Conservation (phyloP, 805 yeast genomes). For the Clavispora santaluciae region DNA sequence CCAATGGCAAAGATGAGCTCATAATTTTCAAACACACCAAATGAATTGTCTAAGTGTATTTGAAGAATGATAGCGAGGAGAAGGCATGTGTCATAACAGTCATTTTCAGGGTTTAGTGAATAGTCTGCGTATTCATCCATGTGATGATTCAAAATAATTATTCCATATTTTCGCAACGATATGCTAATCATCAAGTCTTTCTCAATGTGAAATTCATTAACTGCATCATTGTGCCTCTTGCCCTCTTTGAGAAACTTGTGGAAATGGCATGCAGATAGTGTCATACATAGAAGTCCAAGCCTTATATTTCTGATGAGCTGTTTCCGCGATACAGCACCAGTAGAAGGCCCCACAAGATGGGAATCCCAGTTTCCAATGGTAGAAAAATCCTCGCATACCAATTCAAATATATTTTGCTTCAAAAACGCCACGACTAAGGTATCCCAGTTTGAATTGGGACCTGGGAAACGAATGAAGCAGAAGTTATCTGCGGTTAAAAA, state of each 20-base stretch:
- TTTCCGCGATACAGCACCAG: constrained; percentile 5
- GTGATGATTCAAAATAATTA: constrained; percentile 35
- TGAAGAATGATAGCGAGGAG: constrained; percentile 33
- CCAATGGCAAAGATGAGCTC: constrained; percentile 40
- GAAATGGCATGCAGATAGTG: constrained; percentile 10
- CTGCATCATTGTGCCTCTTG: constrained; percentile 6
- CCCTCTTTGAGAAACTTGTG: constrained; percentile 6
- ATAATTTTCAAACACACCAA: constrained; percentile 39
- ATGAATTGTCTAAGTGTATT: constrained; percentile 33
- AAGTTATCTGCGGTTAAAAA: constrained; percentile 18
- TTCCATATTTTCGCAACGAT: constrained; percentile 31
- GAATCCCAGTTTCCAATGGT: constrained; percentile 9
- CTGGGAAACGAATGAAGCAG: constrained; percentile 24
- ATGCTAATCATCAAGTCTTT: constrained; percentile 26
- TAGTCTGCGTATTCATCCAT: constrained; percentile 37
- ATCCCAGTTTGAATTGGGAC: constrained; percentile 24
- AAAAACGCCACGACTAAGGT: constrained; percentile 26
- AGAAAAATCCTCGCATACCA: constrained; percentile 21
- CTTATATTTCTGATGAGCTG: constrained; percentile 10
- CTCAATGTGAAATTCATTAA: constrained; percentile 16
- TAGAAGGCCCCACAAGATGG: constrained; percentile 6
- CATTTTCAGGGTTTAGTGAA: constrained; percentile 13
- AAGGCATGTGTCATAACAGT: constrained; percentile 29
- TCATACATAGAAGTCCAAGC: constrained; percentile 13
- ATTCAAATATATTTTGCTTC: constrained; percentile 27